These are phyloP conservation scores for Aspergillus versicolor DNA, from an alignment of 2,329 filamentous ascomycete genomes.

Conservation along the genomic window DNA sequence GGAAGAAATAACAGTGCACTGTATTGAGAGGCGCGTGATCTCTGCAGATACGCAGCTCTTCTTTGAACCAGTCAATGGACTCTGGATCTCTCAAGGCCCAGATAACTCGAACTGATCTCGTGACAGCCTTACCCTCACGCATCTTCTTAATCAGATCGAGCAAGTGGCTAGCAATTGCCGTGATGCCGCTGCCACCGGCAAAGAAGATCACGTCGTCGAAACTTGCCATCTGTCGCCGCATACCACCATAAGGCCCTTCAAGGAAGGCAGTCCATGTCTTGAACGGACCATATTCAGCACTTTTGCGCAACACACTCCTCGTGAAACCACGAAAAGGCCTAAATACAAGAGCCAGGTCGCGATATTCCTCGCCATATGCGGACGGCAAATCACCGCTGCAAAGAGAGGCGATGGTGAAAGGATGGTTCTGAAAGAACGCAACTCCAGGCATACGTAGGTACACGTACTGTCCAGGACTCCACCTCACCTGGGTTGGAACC, in stretches of 20 bases:
- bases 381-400: slow-evolving; percentile 93
- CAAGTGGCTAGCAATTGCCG: slow-evolving; percentile 85
- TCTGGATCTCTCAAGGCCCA: slow-evolving; percentile 91
- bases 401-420: slow-evolving; percentile 89
- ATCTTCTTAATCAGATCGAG: slow-evolving; percentile 95
- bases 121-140: slow-evolving; percentile 91
- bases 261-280: slow-evolving; percentile 90
- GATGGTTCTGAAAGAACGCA: slow-evolving; percentile 86
- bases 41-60: slow-evolving; percentile 87
- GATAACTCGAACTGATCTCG: slow-evolving; percentile 84
- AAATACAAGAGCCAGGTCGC: slow-evolving; percentile 89
- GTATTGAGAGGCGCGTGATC: slow-evolving; percentile 85
- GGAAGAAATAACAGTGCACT: slow-evolving; percentile 91
- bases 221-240: slow-evolving; percentile 83
- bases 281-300: slow-evolving; percentile 81
- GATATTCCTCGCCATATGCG: slow-evolving; percentile 81
- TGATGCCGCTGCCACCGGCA: slow-evolving; percentile 91
- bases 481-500: slow-evolving; percentile 86
- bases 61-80: slow-evolving; percentile 96
- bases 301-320: slow-evolving; percentile 75
- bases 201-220: slow-evolving; percentile 94
- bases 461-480: slow-evolving; percentile 91
- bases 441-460: slow-evolving; percentile 94
- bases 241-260: slow-evolving; percentile 92
- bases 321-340: slow-evolving; percentile 91